Base-by-base conservation (phyloP, 2,329 filamentous ascomycete genomes). In the Apiospora pterosperma region DNA sequence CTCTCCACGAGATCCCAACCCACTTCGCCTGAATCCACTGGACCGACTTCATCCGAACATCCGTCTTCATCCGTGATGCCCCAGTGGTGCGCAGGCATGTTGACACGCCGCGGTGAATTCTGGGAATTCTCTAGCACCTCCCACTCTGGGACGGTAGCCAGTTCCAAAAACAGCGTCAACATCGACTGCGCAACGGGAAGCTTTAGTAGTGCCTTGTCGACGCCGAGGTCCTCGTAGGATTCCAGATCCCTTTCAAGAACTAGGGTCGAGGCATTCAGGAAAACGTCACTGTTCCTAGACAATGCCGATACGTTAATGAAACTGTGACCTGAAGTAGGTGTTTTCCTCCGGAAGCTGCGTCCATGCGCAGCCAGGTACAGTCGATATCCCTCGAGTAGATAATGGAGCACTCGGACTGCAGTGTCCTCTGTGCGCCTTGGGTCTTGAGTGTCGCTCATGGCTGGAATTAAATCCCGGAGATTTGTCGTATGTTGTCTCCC, bases 281-380 rank as follows among this genome's bases (percentile, higher is more conserved):
- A 55, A 4, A 34, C 3, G 8, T 11, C 16, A 12, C 19, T n/a
- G 25, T 55, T 34, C 8, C 48, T 34, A 8, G 48, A 16, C 11
- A 8, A 8, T 0, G 19, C 19, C 3, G 48, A 55, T 16, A 55
- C 28, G 8, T 55, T 34, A 28, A 5, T 10, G 4, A 55, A n/a
- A 0, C 2, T 28, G 3, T 10, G 28, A 1, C 8, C 16, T 8
- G 16, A 31, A 4, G 7, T 6, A 8, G 44, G 12, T n/a, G 5
- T 7, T 21, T 12, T 34, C 28, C 48, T 16, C 48, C 19, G 12
- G 21, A 55, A 55, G 48, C 16, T 55, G 28, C 48, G 48, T 1
- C 28, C 48, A 21, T n/a, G 3, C 3, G 16, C 8, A 21, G 48
- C 48, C 16, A 55, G 7, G 7, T 21, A 55, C 16, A 55, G 8